Conservation (phyloP, 257 asterid genomes). For the Buddleja alternifolia region DNA sequence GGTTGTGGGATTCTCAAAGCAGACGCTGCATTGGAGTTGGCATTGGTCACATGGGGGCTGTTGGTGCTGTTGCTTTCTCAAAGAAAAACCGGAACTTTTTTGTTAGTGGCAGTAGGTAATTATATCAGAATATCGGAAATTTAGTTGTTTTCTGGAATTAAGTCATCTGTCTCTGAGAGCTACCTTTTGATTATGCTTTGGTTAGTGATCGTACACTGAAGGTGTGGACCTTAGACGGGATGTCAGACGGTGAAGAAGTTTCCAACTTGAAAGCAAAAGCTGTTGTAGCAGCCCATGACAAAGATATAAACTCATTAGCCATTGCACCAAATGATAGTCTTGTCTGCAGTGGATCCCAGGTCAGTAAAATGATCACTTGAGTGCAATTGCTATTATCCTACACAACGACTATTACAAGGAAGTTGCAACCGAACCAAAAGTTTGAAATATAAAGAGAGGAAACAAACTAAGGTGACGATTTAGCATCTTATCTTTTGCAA, state of each 20-base stretch:
- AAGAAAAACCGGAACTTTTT: constrained; percentile 71
- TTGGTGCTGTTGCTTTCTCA: constrained; percentile 90
- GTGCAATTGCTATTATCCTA: background rate
- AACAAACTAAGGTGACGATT: background rate
- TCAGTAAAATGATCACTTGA: constrained; percentile 33
- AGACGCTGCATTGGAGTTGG: constrained; percentile 82
- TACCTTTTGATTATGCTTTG: constrained; percentile 27
- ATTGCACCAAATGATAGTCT: constrained; percentile 92
- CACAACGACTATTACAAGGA: background rate
- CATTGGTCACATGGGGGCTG: constrained; percentile 81
- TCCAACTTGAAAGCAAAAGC: constrained; percentile 80
- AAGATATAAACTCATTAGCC: constrained; percentile 92
- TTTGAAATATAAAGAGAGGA: constrained; percentile 12
- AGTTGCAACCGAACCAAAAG: constrained; percentile 1
- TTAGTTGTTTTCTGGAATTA: background rate
- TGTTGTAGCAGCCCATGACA: constrained; percentile 92
- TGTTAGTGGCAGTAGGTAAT: constrained; percentile 96
- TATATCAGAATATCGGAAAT: constrained; percentile 1
- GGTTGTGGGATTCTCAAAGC: constrained; percentile 86
- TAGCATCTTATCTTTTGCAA: background rate
- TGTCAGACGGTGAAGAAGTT: constrained; percentile 51
- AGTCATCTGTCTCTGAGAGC: constrained; percentile 22
- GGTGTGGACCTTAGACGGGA: constrained; percentile 85
- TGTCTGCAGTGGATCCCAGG: constrained; percentile 99
- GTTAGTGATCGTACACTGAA: constrained; percentile 85